Base-by-base conservation (phyloP, 768 basidiomycete genomes). In the Austroboletus festivus region DNA sequence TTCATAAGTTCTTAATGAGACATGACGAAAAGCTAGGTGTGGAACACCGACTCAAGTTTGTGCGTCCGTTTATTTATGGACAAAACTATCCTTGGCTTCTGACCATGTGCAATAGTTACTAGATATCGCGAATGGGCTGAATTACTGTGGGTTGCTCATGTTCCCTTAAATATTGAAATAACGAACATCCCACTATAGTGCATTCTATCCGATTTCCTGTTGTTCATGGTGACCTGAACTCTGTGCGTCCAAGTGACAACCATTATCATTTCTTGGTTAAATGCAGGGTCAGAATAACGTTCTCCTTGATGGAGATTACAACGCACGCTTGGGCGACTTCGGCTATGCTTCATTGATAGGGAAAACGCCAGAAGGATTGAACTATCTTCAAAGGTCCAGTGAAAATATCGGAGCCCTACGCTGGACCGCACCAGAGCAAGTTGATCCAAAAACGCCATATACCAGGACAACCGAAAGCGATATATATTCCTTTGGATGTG, bases 141-240 rank as follows among this genome's bases (percentile, higher is more conserved):
- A 44, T 20, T 50, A 44, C 10, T 8, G 48, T 44, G 7, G 10
- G 43, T 44, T n/a, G 13, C 4, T 6, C 1, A 19, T 19, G 9
- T 40, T 22, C 21, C 15, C 12, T 9, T 6, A 8, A n/a, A 42
- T 10, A 18, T 23, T 22, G 13, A 18, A 34, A 26, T 19, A 15
- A n/a, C 23, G 16, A 18, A 24, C 9, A 6, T 20, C 24, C 5
- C 8, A 15, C 11, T 10, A n/a, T 4, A 39, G 43, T 50, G 24
- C 43, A 50, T 21, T 26, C 42, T 26, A 13, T 7, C 8, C 16
- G 21, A 9, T 16, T 22, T 21, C 1, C n/a, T n/a, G 22, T 48
- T 11, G 21, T 44, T 10, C 42, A 44, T 8, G 48, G 48, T 3
- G 38, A 50, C 16, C 21, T 50, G 26, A 49, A 44, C 16, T 35